Evolutionary conservation across 176 grass and related monocot genomes (phyloP), one percentile per base, ranked within the genome.

Genomic region (Eragrostis nindensis): DNA sequence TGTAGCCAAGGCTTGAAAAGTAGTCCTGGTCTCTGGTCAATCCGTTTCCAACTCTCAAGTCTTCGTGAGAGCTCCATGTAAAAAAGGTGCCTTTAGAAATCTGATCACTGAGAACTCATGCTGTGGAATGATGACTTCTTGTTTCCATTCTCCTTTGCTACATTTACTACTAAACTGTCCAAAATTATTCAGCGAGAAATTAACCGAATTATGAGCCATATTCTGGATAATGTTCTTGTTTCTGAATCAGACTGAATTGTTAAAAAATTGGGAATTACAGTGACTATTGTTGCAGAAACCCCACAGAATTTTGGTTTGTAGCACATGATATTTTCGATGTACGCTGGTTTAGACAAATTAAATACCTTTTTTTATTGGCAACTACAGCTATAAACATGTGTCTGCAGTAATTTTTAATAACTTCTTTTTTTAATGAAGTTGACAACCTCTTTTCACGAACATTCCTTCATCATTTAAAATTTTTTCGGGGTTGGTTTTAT

Each of bases 81-180:
- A 16, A 21, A 38, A 87, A 62, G 22, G 45, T 27, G 66, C 54
- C 22, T 70, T 75, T 53, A 46, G 11, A 77, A 77, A 44, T 77
- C 44, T 71, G 8, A 24, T 25, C 36, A 42, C 45, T 57, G 6
- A 56, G 50, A 56, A 10, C 79, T 71, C 73, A 65, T 77, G 65
- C 49, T n/a, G 79, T 82, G 66, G 79, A 71, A 29, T 36, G 25
- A 19, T 19, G 66, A 78, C 25, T 76, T 14, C 24, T 14, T 4
- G 22, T 61, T 61, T 61, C 38, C 24, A 17, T 17, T 21, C 38
- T 46, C 16, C 17, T 39, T 42, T 62, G n/a, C n/a, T 39, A 2
- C 38, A 40, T 46, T 61, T 38, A 68, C 67, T 39, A 25, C 42
- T 49, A 32, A 74, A 21, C 59, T 59, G 42, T 42, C 11, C 38